A percentile compares a stretch with the other conserved stretches of the same genome.
Evolutionary conservation across 345 rosid genomes (phyloP).

Genomic region (Dipteronia dyeriana): DNA sequence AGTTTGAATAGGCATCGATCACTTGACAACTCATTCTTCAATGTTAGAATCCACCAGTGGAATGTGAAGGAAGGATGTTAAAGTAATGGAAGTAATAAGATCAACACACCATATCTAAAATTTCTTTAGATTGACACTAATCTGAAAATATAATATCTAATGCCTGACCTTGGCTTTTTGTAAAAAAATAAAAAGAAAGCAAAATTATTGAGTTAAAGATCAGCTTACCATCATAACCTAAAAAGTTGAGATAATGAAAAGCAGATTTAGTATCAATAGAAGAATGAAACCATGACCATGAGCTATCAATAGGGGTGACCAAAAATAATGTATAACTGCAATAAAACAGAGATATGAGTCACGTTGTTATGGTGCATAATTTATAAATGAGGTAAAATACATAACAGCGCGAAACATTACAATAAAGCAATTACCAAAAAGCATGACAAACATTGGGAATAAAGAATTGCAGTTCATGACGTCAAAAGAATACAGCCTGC

Average conservation of each 20-base stretch:
- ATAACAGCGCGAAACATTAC: not conserved
- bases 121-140: too few relatives aligned
- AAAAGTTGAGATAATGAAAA: constrained; percentile 96
- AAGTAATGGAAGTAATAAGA: too few relatives aligned
- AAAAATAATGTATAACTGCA: constrained; percentile 87
- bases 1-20: not conserved
- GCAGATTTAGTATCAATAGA: constrained; percentile 75
- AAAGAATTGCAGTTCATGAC: constrained; percentile 98
- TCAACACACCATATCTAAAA: too few relatives aligned
- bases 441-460: constrained; percentile 96
- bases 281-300: constrained; percentile 98
- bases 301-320: constrained; percentile 80
- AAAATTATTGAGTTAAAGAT: not conserved
- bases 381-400: too few relatives aligned
- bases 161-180: too few relatives aligned
- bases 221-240: constrained; percentile 93
- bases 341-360: constrained; percentile 24
- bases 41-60: not conserved
- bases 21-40: not conserved
- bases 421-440: constrained; percentile 61
- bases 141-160: too few relatives aligned
- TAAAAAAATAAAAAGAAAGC: not conserved
- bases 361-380: constrained; percentile 1
- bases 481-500: constrained; percentile 95
- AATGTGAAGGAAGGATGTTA: too few relatives aligned